A percentile compares a stretch with the other conserved stretches of the same genome.
phyloP scores from a whole-genome alignment of 805 yeast genomes.

The Maudiozyma turicensis region DNA sequence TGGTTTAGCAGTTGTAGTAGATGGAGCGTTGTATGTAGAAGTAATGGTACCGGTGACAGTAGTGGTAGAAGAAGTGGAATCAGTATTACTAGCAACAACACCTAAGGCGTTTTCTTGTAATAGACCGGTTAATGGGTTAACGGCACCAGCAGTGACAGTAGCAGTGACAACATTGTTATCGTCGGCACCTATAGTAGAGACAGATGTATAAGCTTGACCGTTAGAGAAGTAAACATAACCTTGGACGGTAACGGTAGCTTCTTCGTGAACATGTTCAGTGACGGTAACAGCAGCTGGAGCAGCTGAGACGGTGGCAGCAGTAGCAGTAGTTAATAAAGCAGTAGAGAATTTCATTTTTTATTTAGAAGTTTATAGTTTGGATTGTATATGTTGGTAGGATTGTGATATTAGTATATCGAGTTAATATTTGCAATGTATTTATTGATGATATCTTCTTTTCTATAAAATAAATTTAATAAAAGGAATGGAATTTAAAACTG shows the following conservation, averaged over 20 bases:
- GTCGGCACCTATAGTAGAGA: slow-evolving; percentile 7
- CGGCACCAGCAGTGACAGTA: slow-evolving; percentile 8
- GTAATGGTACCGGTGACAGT: slow-evolving; percentile 27
- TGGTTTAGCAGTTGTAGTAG: neutral
- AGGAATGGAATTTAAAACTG: no score
- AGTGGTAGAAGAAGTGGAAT: slow-evolving; percentile 21
- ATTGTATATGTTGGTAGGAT: no score
- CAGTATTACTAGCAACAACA: slow-evolving; percentile 10
- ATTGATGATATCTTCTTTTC: no score
- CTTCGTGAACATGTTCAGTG: slow-evolving; percentile 22
- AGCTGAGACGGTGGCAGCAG: slow-evolving; percentile 12
- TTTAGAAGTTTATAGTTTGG: neutral
- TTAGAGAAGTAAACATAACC: slow-evolving; percentile 20
- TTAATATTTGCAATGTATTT: no score
- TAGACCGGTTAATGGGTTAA: neutral
- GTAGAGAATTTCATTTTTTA: slow-evolving; percentile 19
- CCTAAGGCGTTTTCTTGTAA: slow-evolving; percentile 2
- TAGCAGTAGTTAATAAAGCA: slow-evolving; percentile 12
- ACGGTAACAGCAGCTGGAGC: slow-evolving; percentile 21
- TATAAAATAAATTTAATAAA: no score
- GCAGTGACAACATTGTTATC: slow-evolving; percentile 3
- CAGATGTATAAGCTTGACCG: slow-evolving; percentile 20
- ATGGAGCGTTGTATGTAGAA: neutral
- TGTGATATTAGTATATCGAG: no score
- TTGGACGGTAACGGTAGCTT: slow-evolving; percentile 21